Base-by-base conservation (phyloP, 1,284 basidiomycete species). In the Apiotrichum mycotoxinovorans region DNA sequence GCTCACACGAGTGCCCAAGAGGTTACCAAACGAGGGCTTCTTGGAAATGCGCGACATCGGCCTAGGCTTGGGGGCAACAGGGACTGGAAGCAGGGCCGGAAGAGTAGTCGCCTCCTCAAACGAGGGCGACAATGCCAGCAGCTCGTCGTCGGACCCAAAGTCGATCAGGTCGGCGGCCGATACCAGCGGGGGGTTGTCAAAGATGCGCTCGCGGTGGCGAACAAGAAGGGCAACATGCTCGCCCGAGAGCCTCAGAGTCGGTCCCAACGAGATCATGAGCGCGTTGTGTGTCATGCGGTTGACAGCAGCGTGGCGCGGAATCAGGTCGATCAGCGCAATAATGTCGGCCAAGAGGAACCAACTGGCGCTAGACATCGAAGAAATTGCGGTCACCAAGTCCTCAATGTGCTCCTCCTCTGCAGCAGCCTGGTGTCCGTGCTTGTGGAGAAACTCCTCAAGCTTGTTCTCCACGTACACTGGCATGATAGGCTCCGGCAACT, bases 401-500 rank as follows among this genome's bases (percentile, higher is more conserved):
- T 60, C 60, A 33, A 56, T 52, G 20, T 60, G 30, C 20, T 59
- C 59, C 14, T 49, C 38, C 38, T 57, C 34, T 9, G 35, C 25
- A 10, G 42, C 25, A 10, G 42, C 34, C n/a, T 15, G 22, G 33
- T 30, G 22, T 10, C 27, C 27, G 54, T 47, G n/a, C 40, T 30
- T 37, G 41, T 51, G 41, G 17, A 56, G n/a, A 25, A 53, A 60
- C 34, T 58, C 82, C 56, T 95, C 91, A 68, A 94, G 92, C 64
- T 83, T 82, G 0, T 85, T 84, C 43, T 82, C 78, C 11, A 92
- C 80, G 22, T 79, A 78, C 25, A 83, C 77, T 1, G 91, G 93
- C 58, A 94, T 75, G 52, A 94, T 84, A 0, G 87, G 84, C 57
- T 89, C 86, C 1, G 91, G 91, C 30, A 94, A 63, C 66, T 81